Evolutionary conservation across 352 stramenopile genomes (phyloP).

Genomic region (Phytopythium kandeliae): DNA sequence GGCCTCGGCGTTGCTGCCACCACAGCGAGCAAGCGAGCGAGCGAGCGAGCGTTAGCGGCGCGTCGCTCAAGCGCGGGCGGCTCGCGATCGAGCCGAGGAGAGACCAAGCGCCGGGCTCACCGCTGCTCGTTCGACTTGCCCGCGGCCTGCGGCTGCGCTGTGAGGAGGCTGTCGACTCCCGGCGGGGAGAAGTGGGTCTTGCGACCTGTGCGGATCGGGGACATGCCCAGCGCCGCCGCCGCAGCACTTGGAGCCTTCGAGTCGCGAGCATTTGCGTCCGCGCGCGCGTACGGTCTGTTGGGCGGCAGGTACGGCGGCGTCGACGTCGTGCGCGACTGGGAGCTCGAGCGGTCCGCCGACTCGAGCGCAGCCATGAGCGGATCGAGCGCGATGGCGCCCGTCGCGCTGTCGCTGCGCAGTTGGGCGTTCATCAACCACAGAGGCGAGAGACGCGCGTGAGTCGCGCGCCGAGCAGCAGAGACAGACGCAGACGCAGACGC

Average conservation of each 20-base stretch:
- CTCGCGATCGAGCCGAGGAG: too few species aligned
- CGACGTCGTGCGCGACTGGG: slow-evolving; percentile 23
- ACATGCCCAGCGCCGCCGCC: slow-evolving; percentile 19
- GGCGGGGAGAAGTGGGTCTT: slow-evolving; percentile 31
- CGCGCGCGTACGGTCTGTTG: background rate
- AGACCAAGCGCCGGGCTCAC: too few species aligned
- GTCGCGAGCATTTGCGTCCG: background rate
- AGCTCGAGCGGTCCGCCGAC: slow-evolving; percentile 34
- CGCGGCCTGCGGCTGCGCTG: slow-evolving; percentile 22
- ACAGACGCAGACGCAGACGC: too few species aligned
- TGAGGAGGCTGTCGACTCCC: background rate
- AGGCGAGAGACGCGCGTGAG: too few species aligned
- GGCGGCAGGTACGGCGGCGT: slow-evolving; percentile 7
- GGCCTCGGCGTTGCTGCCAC: slow-evolving; percentile 49
- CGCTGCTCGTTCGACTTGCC: slow-evolving; percentile 75
- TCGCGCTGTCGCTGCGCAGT: slow-evolving; percentile 45
- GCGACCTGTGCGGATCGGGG: slow-evolving; percentile 52
- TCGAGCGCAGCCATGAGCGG: slow-evolving; percentile 47
- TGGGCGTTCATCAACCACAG: too few species aligned
- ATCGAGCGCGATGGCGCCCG: slow-evolving; percentile 33
- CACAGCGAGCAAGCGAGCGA: slow-evolving; percentile 1
- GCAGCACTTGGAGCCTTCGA: background rate
- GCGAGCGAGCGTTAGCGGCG: background rate
- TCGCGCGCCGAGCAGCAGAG: too few species aligned
- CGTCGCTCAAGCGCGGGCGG: too few species aligned